phyloP scores from a whole-genome alignment of 129 eudicot species.

The Flaveria ramosissima region DNA sequence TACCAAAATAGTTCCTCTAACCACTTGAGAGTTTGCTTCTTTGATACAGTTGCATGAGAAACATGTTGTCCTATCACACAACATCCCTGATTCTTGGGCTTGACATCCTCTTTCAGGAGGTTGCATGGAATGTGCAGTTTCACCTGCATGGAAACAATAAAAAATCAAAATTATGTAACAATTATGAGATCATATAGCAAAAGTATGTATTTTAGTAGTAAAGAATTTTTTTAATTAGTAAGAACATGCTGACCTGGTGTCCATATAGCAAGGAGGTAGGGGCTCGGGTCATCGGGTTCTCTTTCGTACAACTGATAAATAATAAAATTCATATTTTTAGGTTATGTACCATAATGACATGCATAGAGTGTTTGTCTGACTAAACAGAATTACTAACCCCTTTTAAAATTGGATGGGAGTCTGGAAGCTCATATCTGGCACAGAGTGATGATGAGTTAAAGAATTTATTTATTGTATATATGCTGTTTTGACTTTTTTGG shows the following conservation, averaged over 20 bases:
- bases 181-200: background rate
- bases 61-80: slow-evolving; percentile 62
- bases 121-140: slow-evolving; percentile 74
- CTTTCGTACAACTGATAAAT: slow-evolving; percentile 67
- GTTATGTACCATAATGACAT: slow-evolving; percentile 15
- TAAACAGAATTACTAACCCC: slow-evolving; percentile 55
- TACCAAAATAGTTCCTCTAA: slow-evolving; percentile 93
- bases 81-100: slow-evolving; percentile 49
- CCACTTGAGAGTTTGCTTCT: slow-evolving; percentile 76
- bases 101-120: slow-evolving; percentile 76
- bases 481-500: slow-evolving; percentile 6
- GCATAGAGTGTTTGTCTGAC: background rate
- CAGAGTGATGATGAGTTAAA: slow-evolving; percentile 18
- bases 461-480: background rate
- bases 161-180: background rate
- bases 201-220: background rate
- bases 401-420: slow-evolving; percentile 69
- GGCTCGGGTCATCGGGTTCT: slow-evolving; percentile 92
- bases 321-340: slow-evolving; percentile 10
- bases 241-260: slow-evolving; percentile 69
- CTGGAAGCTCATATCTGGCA: slow-evolving; percentile 95
- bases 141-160: slow-evolving; percentile 25
- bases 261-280: slow-evolving; percentile 97
- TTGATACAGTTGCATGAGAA: slow-evolving; percentile 64
- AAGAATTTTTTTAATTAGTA: background rate